phyloP scores from a whole-genome alignment of 148 eudicot genomes.

The Chenopodium album region DNA sequence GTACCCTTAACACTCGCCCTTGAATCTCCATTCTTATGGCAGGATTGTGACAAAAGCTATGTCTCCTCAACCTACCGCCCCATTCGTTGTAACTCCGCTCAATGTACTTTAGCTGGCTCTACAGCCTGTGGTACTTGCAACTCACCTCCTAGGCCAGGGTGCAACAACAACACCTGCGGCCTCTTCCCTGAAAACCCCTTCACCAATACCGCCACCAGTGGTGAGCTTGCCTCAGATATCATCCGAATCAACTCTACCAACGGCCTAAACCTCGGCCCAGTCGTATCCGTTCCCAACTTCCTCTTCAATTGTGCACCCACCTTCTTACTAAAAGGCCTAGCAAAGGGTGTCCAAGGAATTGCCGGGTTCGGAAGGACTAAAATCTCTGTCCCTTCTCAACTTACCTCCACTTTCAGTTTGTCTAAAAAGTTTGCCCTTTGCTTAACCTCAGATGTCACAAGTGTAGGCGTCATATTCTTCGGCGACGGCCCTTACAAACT shows the following conservation, averaged over 20 bases:
- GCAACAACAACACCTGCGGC: constrained; percentile 38
- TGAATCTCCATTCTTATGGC: constrained; percentile 16
- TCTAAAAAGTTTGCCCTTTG: constrained; percentile 43
- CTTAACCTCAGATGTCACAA: constrained; percentile 20
- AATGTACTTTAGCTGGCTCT: constrained; percentile 6
- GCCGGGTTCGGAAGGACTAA: constrained; percentile 43
- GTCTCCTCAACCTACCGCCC: constrained; percentile 6
- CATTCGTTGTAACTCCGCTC: constrained; percentile 19
- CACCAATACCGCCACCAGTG: constrained; percentile 3
- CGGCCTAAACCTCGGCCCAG: constrained; percentile 34
- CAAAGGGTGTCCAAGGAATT: constrained; percentile 41
- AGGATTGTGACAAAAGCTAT: constrained; percentile 10
- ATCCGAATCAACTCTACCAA: constrained; percentile 40
- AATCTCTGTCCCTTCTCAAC: constrained; percentile 38
- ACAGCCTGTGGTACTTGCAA: constrained; percentile 2
- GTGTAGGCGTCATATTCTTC: constrained; percentile 30
- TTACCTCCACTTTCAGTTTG: constrained; percentile 32
- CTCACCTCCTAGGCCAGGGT: constrained; percentile 13
- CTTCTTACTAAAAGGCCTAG: constrained; percentile 34
- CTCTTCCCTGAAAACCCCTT: constrained; percentile 30
- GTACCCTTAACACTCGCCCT: constrained; percentile 12
- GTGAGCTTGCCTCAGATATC: constrained; percentile 34
- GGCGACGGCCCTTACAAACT: constrained; percentile 50
- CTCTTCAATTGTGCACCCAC: constrained; percentile 37
- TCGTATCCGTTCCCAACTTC: constrained; percentile 22